Evolutionary conservation across 2,329 filamentous ascomycete species (phyloP).

Genomic region (Thelonectria blattea): DNA sequence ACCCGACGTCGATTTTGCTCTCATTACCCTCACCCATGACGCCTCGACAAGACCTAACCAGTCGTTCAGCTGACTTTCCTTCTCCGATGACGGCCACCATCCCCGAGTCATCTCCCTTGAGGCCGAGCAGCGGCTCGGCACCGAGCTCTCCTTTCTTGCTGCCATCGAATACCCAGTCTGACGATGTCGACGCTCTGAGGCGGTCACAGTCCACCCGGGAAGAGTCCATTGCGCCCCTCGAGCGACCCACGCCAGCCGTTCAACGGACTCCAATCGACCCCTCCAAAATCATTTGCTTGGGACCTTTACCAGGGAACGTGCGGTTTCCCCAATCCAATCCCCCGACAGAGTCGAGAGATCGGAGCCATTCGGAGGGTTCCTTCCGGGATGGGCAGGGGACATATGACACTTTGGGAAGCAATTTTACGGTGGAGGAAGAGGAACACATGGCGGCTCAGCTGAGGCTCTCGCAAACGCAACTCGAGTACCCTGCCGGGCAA

Average conservation of each 20-base stretch:
- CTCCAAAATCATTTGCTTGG: constrained; percentile 60
- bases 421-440: constrained; percentile 63
- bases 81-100: constrained; percentile 49
- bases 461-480: constrained; percentile 21
- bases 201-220: constrained; percentile 20
- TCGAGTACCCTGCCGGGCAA: background rate
- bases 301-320: constrained; percentile 58
- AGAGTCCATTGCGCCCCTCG: constrained; percentile 5
- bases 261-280: constrained; percentile 60
- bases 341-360: background rate
- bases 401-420: constrained; percentile 59
- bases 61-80: constrained; percentile 46
- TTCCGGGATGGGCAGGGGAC: constrained; percentile 18
- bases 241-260: constrained; percentile 31
- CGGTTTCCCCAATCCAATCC: constrained; percentile 34
- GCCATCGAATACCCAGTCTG: constrained; percentile 22
- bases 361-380: constrained; percentile 10
- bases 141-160: constrained; percentile 27
- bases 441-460: constrained; percentile 36
- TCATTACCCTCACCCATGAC: constrained; percentile 57
- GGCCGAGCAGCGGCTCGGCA: constrained; percentile 18
- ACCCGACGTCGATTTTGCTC: constrained; percentile 46
- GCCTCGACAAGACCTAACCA: constrained; percentile 52
- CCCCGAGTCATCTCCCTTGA: constrained; percentile 29
- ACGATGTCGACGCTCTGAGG: constrained; percentile 12